Evolutionary conservation across 305 asterid genomes (phyloP).

Genomic region (Fraxinus velutina): DNA sequence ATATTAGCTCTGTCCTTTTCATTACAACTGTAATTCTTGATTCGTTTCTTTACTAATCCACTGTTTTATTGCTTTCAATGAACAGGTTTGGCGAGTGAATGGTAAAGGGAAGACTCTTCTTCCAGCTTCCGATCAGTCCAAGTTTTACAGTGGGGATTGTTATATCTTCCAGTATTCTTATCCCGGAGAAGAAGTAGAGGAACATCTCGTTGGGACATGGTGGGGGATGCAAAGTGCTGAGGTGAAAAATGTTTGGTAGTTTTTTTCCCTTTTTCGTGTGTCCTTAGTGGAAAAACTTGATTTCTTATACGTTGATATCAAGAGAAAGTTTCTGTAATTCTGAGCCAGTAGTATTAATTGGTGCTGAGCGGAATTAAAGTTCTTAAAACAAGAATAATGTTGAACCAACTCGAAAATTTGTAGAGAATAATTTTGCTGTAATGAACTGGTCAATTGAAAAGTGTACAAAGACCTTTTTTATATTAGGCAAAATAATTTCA

Average conservation of each 20-base stretch:
- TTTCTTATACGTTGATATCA: not conserved
- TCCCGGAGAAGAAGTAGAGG: conserved; percentile 82
- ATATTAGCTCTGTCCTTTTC: conserved; percentile 1
- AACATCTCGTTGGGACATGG: conserved; percentile 93
- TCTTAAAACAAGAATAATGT: not conserved
- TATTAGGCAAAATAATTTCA: not conserved
- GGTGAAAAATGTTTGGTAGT: conserved; percentile 44
- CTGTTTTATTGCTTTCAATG: conserved; percentile 20
- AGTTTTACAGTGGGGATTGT: conserved; percentile 93
- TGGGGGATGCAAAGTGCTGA: conserved; percentile 82
- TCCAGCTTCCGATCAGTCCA: conserved; percentile 66
- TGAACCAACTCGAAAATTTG: not conserved
- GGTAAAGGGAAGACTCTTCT: conserved; percentile 71
- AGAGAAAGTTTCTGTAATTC: not conserved
- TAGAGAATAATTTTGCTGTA: not conserved
- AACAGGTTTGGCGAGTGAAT: conserved; percentile 90
- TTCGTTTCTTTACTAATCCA: conserved; percentile 20
- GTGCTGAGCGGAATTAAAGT: not conserved
- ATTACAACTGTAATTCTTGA: not conserved
- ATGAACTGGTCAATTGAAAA: not conserved
- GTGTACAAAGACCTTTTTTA: not conserved
- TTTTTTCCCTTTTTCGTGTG: not conserved
- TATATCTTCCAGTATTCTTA: conserved; percentile 83
- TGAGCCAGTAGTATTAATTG: not conserved
- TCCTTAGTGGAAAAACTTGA: not conserved